These are phyloP conservation scores for Epichloe typhina DNA, from an alignment of 2,329 filamentous ascomycete genomes.

Conservation along the genomic window DNA sequence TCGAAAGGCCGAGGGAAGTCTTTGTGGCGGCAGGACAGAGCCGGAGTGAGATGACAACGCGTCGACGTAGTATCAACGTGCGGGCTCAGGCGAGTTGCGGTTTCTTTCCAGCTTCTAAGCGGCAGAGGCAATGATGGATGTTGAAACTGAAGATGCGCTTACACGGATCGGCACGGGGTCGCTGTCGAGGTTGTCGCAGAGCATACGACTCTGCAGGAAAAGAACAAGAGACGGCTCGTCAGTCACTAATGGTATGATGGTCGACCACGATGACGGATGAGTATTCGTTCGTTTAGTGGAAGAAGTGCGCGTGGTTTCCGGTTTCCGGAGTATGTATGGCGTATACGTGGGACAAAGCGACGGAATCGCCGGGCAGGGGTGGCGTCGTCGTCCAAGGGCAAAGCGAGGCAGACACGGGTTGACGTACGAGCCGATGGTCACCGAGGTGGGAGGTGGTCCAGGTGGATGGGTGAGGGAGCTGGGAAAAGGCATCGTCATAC, in stretches of 20 bases:
- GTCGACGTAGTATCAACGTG: too few species aligned
- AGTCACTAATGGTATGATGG: neutral
- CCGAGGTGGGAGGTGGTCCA: too few species aligned
- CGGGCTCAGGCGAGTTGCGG: neutral
- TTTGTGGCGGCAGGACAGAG: neutral
- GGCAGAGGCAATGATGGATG: neutral
- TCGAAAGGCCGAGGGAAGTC: neutral
- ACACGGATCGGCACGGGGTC: too few species aligned
- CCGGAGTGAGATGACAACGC: neutral
- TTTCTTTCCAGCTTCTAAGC: neutral
- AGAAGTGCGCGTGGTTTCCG: neutral
- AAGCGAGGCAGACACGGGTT: neutral
- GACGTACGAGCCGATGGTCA: constrained; percentile 1
- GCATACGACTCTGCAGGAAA: too few species aligned
- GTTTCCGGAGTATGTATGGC: neutral
- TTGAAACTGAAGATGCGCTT: too few species aligned
- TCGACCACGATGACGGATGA: neutral
- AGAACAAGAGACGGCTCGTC: too few species aligned
- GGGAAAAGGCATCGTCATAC: constrained; percentile 3
- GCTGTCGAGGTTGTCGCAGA: too few species aligned
- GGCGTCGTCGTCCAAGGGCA: neutral
- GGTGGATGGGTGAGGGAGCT: neutral
- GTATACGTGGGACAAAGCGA: neutral
- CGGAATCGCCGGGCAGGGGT: neutral
- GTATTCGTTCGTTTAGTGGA: neutral